Evolutionary conservation across 225 moss, liverwort and hornwort species (phyloP), one percentile per base, ranked within the genome.

Genomic region (Marchantia paleacea): DNA sequence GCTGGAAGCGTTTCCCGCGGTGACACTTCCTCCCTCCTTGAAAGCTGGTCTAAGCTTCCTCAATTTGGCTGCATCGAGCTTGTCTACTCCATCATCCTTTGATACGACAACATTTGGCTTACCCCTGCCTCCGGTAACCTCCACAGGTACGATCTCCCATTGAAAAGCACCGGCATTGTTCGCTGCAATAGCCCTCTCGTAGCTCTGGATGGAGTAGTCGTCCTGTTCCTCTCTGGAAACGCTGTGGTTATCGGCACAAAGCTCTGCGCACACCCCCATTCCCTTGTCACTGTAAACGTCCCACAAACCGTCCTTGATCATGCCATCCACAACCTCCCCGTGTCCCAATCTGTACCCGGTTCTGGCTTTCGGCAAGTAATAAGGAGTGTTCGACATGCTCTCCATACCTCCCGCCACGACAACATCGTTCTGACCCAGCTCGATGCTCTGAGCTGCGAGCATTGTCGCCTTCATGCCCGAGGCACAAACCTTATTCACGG

Each of bases 261-360:
- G 86, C 70, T 99, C 97, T 66, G 91, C 97, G 79, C 81, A 86
- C 52, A 89, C 84, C 73, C 97, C 97, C 97, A 99, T 99, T 14
- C 77, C 89, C 78, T 81, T 50, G 85, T 99, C 95, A 63, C 91
- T 91, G 88, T 95, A 99, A 29, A 91, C 97, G 79, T 99, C 97
- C 97, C 97, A 99, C 53, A 99, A 87, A 64, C 97, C 97, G 78
- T 99, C 97, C 85, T 99, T 99, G 85, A 99, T 82, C 95, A 95
- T 94, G 15, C 93, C 97, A 85, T 99, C 97, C 31, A 99, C 92
- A 65, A 99, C 87, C 84, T 99, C 97, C 63, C 95, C 95, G 69
- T 99, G 97, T 24, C 97, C 97, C 69, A 91, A 84, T 68, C 95
- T 92, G 84, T 90, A 89, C 64, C 97, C 97, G 47, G 91, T 81